phyloP scores from a whole-genome alignment of 352 stramenopile species.

The Globisporangium cederbergense region DNA sequence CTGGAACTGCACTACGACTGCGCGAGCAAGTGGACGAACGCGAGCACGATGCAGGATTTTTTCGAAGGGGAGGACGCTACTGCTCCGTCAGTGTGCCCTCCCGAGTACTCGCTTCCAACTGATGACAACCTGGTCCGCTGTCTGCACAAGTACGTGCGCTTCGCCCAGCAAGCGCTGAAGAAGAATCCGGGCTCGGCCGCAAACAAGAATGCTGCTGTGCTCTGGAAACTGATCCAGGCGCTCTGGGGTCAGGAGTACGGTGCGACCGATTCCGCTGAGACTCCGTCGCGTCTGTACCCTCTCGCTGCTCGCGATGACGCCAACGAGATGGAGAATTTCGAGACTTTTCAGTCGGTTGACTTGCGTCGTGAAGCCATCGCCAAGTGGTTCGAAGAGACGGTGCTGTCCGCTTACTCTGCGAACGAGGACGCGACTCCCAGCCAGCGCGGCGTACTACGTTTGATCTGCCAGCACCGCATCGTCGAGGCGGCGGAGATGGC shows the following conservation, averaged over 20 bases:
- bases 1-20: conserved; percentile 62
- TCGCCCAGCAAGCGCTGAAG: conserved; percentile 28
- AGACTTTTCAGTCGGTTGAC: conserved; percentile 67
- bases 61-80: conserved; percentile 22
- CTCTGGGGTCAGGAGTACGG: conserved; percentile 78
- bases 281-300: conserved; percentile 25
- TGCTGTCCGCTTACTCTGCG: conserved; percentile 22
- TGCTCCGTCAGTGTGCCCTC: conserved; percentile 21
- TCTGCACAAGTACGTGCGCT: conserved; percentile 57
- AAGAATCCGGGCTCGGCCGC: conserved; percentile 21
- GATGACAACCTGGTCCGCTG: conserved; percentile 48
- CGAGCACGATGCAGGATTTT: conserved; percentile 20
- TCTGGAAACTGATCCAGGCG: conserved; percentile 73
- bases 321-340: conserved; percentile 55
- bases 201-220: conserved; percentile 22
- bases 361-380: conserved; percentile 70
- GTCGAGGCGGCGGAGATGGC: conserved; percentile 57
- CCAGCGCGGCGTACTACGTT: conserved; percentile 29
- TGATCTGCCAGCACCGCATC: conserved; percentile 58
- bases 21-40: conserved; percentile 19
- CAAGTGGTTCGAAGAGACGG: conserved; percentile 66
- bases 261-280: conserved; percentile 24
- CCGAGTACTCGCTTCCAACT: conserved; percentile 44
- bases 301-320: conserved; percentile 59
- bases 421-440: conserved; percentile 15